phyloP scores from a whole-genome alignment of 495 filamentous ascomycete species.

The Lasiosphaeriaceae sp. region DNA sequence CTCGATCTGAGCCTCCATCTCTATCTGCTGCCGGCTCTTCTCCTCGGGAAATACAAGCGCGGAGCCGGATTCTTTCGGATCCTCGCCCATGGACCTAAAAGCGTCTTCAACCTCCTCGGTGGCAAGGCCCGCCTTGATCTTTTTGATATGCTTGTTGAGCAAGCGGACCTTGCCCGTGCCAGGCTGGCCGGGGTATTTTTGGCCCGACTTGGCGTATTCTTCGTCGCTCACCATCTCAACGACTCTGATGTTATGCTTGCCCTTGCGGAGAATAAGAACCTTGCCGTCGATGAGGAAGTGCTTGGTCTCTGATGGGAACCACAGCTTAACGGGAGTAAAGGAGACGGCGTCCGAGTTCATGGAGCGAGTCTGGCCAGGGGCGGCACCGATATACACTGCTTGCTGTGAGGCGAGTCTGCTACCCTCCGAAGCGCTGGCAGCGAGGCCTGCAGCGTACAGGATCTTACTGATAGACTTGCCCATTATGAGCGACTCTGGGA shows the following conservation, averaged over 20 bases:
- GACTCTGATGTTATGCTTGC: conserved; percentile 77
- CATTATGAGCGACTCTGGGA: conserved; percentile 62
- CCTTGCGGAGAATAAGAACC: conserved; percentile 64
- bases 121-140: conserved; percentile 16
- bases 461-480: conserved; percentile 59
- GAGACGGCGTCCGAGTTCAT: conserved; percentile 56
- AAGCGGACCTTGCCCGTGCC: conserved; percentile 34
- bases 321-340: conserved; percentile 59
- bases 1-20: conserved; percentile 17
- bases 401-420: conserved; percentile 55
- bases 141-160: conserved; percentile 22
- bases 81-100: no score
- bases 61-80: neutral
- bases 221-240: conserved; percentile 69
- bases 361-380: conserved; percentile 38
- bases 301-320: conserved; percentile 52
- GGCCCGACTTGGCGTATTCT: conserved; percentile 50
- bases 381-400: conserved; percentile 64
- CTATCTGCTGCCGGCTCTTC: conserved; percentile 8
- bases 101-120: conserved; percentile 44
- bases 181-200: conserved; percentile 42
- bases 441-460: conserved; percentile 65
- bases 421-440: conserved; percentile 60
- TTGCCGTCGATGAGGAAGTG: conserved; percentile 62
- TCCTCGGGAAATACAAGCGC: conserved; percentile 16